Evolutionary conservation across 768 basidiomycete genomes (phyloP), one percentile per base, ranked within the genome.

Genomic region (Cubamyces sp.): DNA sequence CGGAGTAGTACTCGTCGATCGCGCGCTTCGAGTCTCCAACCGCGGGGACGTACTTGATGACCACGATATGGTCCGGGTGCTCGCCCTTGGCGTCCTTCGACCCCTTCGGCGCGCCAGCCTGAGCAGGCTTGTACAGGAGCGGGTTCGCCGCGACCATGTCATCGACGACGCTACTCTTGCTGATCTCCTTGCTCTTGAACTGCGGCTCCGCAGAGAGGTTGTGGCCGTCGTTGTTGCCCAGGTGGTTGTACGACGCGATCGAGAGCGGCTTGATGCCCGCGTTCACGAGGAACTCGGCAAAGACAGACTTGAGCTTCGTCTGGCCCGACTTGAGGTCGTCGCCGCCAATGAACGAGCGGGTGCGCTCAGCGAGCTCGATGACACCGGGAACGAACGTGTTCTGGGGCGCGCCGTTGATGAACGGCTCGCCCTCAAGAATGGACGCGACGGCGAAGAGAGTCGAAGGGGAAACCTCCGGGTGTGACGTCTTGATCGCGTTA

Each of bases 291-390:
- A 97, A 98, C 81, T 99, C 96, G 56, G 95, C 95, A 55, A 98
- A 82, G 57, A 98, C 96, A 28, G 88, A 91, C 83, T 99, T 98
- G 78, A 98, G 88, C 78, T 95, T 94, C 50, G 96, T 96, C 82
- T 98, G 96, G 8, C 96, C 96, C 7, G 92, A 94, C 83, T 98
- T 98, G 77, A 98, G 88, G 73, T 98, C 96, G 72, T 98, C 96
- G 39, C 96, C 96, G 48, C 93, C 96, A 69, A 99, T 97, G 83
- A 98, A 98, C 7, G 92, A 88, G 70, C 87, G 80, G 68, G 90
- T 78, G 64, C 87, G 84, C 80, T 98, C 96, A 42, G 96, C 94
- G 66, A 99, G 91, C 68, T 87, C 85, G 71, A 99, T 91, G 69
- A 90, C 88, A 65, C 96, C 96, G 0, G 96, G 96, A 25, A 99